Conservation (phyloP, 768 basidiomycete species). For the Suillus clintonianus region DNA sequence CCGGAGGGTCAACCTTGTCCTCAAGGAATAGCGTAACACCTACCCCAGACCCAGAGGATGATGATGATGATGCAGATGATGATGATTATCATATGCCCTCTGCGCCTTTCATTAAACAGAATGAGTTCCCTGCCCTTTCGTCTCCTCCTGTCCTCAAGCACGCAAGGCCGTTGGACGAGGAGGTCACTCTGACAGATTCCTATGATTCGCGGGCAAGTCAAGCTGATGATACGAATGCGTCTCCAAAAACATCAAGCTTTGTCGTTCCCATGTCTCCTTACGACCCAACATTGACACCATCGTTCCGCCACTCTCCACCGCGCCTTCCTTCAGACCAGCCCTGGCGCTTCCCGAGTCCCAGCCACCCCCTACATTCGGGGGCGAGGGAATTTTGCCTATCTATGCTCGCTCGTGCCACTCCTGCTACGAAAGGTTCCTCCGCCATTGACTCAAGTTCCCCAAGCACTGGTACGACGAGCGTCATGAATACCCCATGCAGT, state of each 20-base stretch:
- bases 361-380: constrained; percentile 70
- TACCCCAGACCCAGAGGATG: constrained; percentile 6
- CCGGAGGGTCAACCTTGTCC: neutral
- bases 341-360: constrained; percentile 81
- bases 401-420: constrained; percentile 63
- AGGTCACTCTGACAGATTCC: neutral
- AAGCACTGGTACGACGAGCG: constrained; percentile 28
- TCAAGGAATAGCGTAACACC: constrained; percentile 10
- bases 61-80: constrained; percentile 8
- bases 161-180: constrained; percentile 1
- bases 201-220: constrained; percentile 9
- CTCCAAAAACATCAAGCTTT: constrained; percentile 27
- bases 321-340: constrained; percentile 78
- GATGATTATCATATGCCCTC: constrained; percentile 17
- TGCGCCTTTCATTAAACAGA: constrained; percentile 26
- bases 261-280: constrained; percentile 70
- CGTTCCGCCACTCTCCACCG: constrained; percentile 77
- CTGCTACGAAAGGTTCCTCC: constrained; percentile 36
- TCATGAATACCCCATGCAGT: constrained; percentile 32
- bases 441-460: constrained; percentile 31
- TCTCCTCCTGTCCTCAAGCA: constrained; percentile 17
- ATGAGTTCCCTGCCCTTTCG: constrained; percentile 21
- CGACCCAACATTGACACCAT: constrained; percentile 70
- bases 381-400: constrained; percentile 66
- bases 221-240: constrained; percentile 11